Conservation (phyloP, 2,329 filamentous ascomycete genomes). For the Berkeleyomyces rouxiae region DNA sequence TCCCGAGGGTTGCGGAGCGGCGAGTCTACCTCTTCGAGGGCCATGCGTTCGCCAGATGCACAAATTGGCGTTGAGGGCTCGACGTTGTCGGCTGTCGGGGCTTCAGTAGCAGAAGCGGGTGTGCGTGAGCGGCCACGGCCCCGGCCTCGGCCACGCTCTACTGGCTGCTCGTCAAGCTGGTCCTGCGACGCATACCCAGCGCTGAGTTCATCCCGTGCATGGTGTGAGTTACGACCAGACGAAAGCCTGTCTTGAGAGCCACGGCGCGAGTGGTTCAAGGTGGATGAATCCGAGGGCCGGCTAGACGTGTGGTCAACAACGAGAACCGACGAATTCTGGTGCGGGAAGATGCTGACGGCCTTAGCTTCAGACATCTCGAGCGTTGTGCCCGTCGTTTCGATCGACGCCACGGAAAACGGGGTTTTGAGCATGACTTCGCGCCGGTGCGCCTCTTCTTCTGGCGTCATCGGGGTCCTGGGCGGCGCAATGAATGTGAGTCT, state of each 20-base stretch:
- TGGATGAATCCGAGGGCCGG: conserved; percentile 31
- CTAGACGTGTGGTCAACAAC: conserved; percentile 38
- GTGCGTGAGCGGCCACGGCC: conserved; percentile 3
- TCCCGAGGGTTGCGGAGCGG: conserved; percentile 44
- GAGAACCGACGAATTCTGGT: conserved; percentile 47
- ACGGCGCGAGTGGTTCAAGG: conserved; percentile 17
- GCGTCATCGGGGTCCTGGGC: background rate
- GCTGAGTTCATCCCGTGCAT: background rate
- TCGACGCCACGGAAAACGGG: conserved; percentile 44
- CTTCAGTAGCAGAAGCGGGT: background rate
- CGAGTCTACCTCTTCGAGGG: conserved; percentile 40
- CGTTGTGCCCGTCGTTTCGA: conserved; percentile 46
- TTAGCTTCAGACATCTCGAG: conserved; percentile 45
- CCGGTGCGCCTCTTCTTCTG: conserved; percentile 6
- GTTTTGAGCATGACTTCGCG: conserved; percentile 18
- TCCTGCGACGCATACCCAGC: background rate
- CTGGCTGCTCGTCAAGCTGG: background rate
- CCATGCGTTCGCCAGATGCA: conserved; percentile 28
- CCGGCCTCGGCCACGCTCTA: background rate
- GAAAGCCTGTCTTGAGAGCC: conserved; percentile 3
- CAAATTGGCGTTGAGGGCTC: conserved; percentile 17
- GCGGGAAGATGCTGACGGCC: conserved; percentile 44
- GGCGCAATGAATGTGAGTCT: background rate
- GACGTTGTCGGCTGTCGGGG: background rate
- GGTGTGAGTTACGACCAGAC: background rate